Conservation (phyloP, 2,329 filamentous ascomycete species). For the Penicillium janthinellum region DNA sequence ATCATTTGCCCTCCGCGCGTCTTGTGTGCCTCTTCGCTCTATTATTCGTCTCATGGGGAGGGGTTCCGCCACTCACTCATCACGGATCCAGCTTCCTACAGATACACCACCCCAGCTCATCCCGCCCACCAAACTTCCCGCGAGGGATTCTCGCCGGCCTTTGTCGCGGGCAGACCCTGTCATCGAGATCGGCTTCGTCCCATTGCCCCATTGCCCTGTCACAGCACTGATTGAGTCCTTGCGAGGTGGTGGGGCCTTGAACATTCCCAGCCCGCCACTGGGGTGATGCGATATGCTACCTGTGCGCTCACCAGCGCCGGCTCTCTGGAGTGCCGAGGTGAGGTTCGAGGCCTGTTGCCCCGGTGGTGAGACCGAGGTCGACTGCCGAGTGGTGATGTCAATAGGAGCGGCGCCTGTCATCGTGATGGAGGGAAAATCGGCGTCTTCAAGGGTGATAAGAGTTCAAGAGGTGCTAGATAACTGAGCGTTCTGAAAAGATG, state of each 20-base stretch:
- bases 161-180: constrained; percentile 52
- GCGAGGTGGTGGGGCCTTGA: constrained; percentile 47
- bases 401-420: constrained; percentile 62
- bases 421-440: constrained; percentile 27
- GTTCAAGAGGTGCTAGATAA: neutral
- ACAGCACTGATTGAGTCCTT: constrained; percentile 58
- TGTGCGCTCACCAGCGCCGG: constrained; percentile 44
- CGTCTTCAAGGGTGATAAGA: neutral
- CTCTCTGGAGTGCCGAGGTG: constrained; percentile 61
- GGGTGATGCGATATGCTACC: constrained; percentile 49
- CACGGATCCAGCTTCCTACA: constrained; percentile 93
- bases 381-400: constrained; percentile 59
- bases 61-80: constrained; percentile 74
- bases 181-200: constrained; percentile 63
- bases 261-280: constrained; percentile 40
- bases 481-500: constrained; percentile 15
- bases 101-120: constrained; percentile 98
- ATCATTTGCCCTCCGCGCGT: neutral
- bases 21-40: neutral
- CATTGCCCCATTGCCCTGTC: constrained; percentile 58
- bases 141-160: constrained; percentile 60
- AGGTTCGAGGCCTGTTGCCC: constrained; percentile 64
- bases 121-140: constrained; percentile 68
- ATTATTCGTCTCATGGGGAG: constrained; percentile 3
- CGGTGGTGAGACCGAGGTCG: constrained; percentile 60